Percentiles rank a stretch among this genome's conserved stretches.
These are phyloP conservation scores for Xylaria sp. DNA, from an alignment of 2,329 filamentous ascomycete species.

Conservation along the genomic window DNA sequence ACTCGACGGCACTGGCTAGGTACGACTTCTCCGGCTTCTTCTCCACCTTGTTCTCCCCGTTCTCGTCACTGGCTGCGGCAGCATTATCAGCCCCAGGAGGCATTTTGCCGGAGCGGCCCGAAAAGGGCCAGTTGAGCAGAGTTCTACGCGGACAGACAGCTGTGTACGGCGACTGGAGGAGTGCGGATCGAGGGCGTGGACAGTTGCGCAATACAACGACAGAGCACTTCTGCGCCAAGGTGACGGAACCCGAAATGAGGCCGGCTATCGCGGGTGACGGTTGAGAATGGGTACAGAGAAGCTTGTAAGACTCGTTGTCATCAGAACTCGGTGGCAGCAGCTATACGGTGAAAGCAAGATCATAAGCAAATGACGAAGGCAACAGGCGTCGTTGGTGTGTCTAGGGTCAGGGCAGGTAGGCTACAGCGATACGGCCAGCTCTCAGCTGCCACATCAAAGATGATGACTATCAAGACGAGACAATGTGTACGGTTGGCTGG, in stretches of 20 bases:
- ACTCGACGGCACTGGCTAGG: slow-evolving; percentile 69
- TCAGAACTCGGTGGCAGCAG: not conserved
- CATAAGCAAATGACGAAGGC: slow-evolving; percentile 3
- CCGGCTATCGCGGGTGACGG: not conserved
- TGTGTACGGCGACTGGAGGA: slow-evolving; percentile 3
- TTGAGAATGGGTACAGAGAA: not conserved
- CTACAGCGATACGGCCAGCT: not conserved
- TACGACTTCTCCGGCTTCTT: slow-evolving; percentile 70
- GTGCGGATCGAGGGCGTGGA: slow-evolving; percentile 15
- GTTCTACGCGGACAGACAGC: slow-evolving; percentile 19
- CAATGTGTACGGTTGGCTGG: slow-evolving; percentile 11
- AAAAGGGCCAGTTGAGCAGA: slow-evolving; percentile 40
- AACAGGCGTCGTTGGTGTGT: not conserved
- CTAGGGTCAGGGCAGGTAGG: not conserved
- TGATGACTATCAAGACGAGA: slow-evolving; percentile 14
- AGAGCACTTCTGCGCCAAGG: slow-evolving; percentile 21
- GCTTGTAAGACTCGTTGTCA: slow-evolving; percentile 11
- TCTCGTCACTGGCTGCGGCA: slow-evolving; percentile 38
- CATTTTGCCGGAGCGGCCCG: slow-evolving; percentile 42
- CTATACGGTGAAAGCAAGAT: slow-evolving; percentile 10
- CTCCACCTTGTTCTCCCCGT: slow-evolving; percentile 49
- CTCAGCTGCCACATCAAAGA: slow-evolving; percentile 12
- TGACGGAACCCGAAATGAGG: slow-evolving; percentile 4
- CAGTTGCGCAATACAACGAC: slow-evolving; percentile 19
- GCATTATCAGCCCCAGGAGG: slow-evolving; percentile 40